Base-by-base conservation (phyloP, 1,284 basidiomycete genomes). In the Ceratobasidium papillatum region DNA sequence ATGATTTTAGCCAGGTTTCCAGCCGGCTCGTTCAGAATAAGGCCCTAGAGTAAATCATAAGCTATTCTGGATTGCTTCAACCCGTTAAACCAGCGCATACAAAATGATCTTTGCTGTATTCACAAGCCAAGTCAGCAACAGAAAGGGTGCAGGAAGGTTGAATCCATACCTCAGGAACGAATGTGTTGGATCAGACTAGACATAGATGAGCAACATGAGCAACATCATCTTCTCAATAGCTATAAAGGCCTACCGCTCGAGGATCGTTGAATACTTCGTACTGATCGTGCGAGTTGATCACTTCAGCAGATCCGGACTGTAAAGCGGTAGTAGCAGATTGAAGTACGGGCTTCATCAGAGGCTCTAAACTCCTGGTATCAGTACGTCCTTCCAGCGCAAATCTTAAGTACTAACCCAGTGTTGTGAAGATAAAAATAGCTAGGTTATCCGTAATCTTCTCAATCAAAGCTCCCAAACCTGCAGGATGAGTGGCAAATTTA, bases 251-350 rank as follows among this genome's bases (percentile, higher is more conserved):
- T 79, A 91, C 90, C 19, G 93, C 91, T 71, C 86, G 84, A 1
- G 90, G 89, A 80, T 94, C 88, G 77, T 94, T 90, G 84, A 94
- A 95, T 1, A 94, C 88, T 81, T 92, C 89, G 78, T 92, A 94
- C 80, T 95, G 94, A 80, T 95, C 93, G 76, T 91, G 87, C 14
- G 84, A 89, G 81, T 94, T 86, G 78, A 95, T 93, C 27, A 94
- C 92, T 79, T 94, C 90, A 25, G 88, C 88, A 0, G 92, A 93
- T 3, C 88, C 89, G 36, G 83, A 81, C 74, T 85, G 83, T 27
- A 95, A 84, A 1, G 88, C 88, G 9, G 81, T 78, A 0, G 91
- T 94, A 0, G 93, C 91, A 2, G 86, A 84, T 80, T 90, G 86
- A 79, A 93, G 80, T 54, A 93, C 81, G 0, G 92, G 92, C 79